phyloP scores from a whole-genome alignment of 768 basidiomycete genomes.

The Gloeostereum incarnatum region DNA sequence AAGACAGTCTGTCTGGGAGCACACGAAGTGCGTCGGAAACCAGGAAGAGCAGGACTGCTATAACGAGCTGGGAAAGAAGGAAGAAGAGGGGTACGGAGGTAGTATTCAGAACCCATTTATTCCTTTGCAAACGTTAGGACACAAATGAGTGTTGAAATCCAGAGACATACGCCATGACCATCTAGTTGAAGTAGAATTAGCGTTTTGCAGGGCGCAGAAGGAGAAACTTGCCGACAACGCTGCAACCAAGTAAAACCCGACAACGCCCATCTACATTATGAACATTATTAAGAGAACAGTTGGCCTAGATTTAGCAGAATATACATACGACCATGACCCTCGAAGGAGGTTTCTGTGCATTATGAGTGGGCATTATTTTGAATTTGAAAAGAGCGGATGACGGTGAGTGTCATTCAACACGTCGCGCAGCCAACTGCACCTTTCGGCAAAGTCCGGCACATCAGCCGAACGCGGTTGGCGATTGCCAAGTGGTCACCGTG shows the following conservation, averaged over 20 bases:
- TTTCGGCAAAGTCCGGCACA: neutral
- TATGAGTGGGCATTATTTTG: constrained; percentile 16
- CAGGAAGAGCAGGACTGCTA: constrained; percentile 72
- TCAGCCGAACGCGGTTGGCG: neutral
- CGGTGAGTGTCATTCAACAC: neutral
- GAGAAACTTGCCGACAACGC: constrained; percentile 64
- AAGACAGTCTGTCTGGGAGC: constrained; percentile 54
- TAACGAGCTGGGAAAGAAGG: constrained; percentile 69
- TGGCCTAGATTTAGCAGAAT: constrained; percentile 2
- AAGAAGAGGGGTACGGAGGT: constrained; percentile 80
- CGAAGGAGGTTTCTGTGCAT: constrained; percentile 24
- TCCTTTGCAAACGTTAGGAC: constrained; percentile 31
- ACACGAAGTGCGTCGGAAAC: constrained; percentile 52
- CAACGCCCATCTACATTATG: constrained; percentile 53
- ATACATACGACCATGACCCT: constrained; percentile 34
- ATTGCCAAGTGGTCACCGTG: neutral
- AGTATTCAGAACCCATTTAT: constrained; percentile 84
- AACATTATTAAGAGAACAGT: constrained; percentile 4
- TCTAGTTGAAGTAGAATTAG: constrained; percentile 30
- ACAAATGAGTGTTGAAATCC: constrained; percentile 7
- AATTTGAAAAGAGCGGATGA: constrained; percentile 5
- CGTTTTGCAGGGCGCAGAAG: neutral
- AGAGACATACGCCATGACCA: constrained; percentile 87
- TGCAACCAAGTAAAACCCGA: constrained; percentile 83
- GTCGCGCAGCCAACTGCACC: no score